Conservation (phyloP, 495 filamentous ascomycete species). For the Venustampulla echinocandica region DNA sequence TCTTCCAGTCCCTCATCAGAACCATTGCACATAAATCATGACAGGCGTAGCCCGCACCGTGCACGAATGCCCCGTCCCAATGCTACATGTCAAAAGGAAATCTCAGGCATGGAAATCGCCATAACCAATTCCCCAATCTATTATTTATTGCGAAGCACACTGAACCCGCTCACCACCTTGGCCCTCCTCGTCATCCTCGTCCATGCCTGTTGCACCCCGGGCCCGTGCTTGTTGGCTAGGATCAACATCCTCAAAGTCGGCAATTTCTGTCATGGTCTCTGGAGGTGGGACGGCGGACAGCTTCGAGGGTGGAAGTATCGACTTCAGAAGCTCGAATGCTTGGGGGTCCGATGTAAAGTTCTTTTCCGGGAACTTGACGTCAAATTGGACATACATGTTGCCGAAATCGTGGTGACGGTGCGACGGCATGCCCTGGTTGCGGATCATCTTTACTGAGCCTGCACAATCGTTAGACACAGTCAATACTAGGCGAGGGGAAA, state of each 20-base stretch:
- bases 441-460: slow-evolving; percentile 91
- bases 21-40: slow-evolving; percentile 7
- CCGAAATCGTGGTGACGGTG: slow-evolving; percentile 91
- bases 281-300: slow-evolving; percentile 52
- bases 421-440: slow-evolving; percentile 97
- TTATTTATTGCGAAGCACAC: slow-evolving; percentile 93
- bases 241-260: slow-evolving; percentile 82
- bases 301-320: slow-evolving; percentile 67
- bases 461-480: slow-evolving; percentile 3
- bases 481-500: background rate
- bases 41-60: background rate
- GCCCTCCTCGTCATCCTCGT: slow-evolving; percentile 78
- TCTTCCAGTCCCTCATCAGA: slow-evolving; percentile 3
- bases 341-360: slow-evolving; percentile 46
- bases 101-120: background rate
- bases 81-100: background rate
- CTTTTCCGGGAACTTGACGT: slow-evolving; percentile 87
- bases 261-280: slow-evolving; percentile 77
- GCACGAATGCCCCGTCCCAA: background rate
- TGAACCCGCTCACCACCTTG: slow-evolving; percentile 90
- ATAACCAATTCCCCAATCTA: too few relatives aligned
- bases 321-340: slow-evolving; percentile 60
- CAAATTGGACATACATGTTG: slow-evolving; percentile 96
- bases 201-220: slow-evolving; percentile 58
- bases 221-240: slow-evolving; percentile 61